Evolutionary conservation across 2,329 filamentous ascomycete genomes (phyloP), one percentile per base, ranked within the genome.

Genomic region (Rhynchosporium secalis): DNA sequence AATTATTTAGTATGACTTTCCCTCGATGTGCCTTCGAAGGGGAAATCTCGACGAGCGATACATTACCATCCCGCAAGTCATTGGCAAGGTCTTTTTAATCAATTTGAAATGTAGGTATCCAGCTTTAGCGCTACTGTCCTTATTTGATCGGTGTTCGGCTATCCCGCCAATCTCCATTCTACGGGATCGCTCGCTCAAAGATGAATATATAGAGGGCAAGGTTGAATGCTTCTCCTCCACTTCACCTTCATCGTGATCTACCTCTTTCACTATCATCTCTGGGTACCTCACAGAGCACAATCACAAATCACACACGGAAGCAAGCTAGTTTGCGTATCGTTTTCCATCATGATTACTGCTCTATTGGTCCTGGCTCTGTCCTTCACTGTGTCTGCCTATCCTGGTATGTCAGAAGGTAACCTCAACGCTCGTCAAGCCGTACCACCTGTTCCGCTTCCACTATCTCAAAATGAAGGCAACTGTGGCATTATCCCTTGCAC

Each of bases 401-500:
- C 56, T 51, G 46, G 56, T 36, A 58, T 58, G 56, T 48, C 33
- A 46, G 40, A 31, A 46, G 26, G 15, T 28, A 40, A 38, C 36
- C 36, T 54, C 36, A 41, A 54, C 9, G 10, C 51, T 33, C 55
- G 55, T n/a, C 64, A 63, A 56, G 51, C 51, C 15, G 51, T 56
- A 47, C 58, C 62, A 28, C 64, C 64, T 13, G 43, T 41, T n/a
- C 61, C 56, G 8, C 48, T 61, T 45, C 58, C 61, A 31, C 58
- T 63, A 43, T 59, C 54, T 29, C 43, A 38, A n/a, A 26, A 46
- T 7, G 61, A 66, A 48, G 64, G 64, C 29, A 66, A 64, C 38
- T 63, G 61, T 36, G 64, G 64, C 29, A 59, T 60, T n/a, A 47
- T 63, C 26, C 59, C 61, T 10, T 60, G 56, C 40, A 49, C 59